Evolutionary conservation across 139 green algal species (phyloP).

Genomic region (Closterium sp.): DNA sequence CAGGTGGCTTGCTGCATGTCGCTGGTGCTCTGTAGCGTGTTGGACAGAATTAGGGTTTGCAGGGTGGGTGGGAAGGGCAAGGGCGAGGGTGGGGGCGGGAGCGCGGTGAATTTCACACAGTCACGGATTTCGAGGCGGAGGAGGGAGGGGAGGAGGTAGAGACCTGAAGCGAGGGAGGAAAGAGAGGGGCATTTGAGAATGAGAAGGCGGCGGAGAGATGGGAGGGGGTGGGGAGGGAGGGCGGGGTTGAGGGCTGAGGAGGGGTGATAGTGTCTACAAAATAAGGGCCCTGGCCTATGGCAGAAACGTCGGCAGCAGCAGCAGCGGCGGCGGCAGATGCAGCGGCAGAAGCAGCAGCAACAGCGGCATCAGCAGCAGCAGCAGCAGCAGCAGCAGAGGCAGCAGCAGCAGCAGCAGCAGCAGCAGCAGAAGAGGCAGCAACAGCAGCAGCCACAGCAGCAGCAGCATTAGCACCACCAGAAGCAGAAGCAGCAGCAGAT

Average conservation of each 20-base stretch:
- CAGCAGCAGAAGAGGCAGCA: not conserved
- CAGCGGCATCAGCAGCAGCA: too few relatives aligned
- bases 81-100: not conserved
- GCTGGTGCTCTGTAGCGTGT: not conserved
- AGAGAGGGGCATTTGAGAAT: not conserved
- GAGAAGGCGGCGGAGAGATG: not conserved
- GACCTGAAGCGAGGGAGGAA: not conserved
- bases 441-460: too few relatives aligned
- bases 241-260: not conserved
- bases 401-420: not conserved
- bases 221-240: not conserved
- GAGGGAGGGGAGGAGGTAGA: not conserved
- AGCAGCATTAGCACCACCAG: too few relatives aligned
- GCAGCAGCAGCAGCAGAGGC: too few relatives aligned
- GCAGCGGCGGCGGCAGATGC: too few relatives aligned
- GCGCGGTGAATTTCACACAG: not conserved
- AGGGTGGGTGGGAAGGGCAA: not conserved
- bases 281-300: too few relatives aligned
- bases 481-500: not conserved
- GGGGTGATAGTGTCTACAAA: not conserved
- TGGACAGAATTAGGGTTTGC: not conserved
- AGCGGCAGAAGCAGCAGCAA: too few relatives aligned
- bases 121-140: not conserved
- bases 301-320: too few relatives aligned
- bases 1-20: not conserved